Base-by-base conservation (phyloP, 306 rosid genomes). In the Cicer bijugum region DNA sequence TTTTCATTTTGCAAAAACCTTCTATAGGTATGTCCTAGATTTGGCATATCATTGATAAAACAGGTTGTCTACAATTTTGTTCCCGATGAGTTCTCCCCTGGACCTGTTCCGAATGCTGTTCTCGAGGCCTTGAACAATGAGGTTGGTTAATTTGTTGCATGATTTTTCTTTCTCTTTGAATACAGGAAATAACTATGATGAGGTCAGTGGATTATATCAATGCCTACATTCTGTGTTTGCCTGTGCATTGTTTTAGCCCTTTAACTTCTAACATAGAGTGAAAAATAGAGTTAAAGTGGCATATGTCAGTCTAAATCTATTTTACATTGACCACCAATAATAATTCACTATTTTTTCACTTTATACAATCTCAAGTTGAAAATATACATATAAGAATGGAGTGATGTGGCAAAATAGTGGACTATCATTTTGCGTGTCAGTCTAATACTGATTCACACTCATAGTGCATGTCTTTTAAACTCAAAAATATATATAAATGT, bases 61-160 rank as follows among this genome's bases (percentile, higher is more conserved):
- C 83, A 78, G 80, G 89, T 85, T 75, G 86, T 92, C 40, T 35
- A 83, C 86, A 92, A 83, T 81, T 92, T 90, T 86, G 94, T 90
- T 45, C 91, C 97, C 0, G 97, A 92, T 43, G 97, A 92, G 88
- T 92, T 92, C 72, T 90, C 82, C 83, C 94, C 96, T 0, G 84
- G 79, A 19, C 96, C 97, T 23, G 69, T 92, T 69, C 96, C 96
- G 0, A 71, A 78, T 67, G 78, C 77, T 71, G 91, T 90, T 81
- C n/a, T 88, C 23, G 86, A 86, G 74, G 87, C 89, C 58, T 75
- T 92, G 63, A 76, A 88, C 48, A 63, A 75, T 20, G 91, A 88
- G 97, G 97, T 89, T 78, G 78, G 89, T 77, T 76, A 10, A 55
- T 58, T 45, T 74, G 45, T 53, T 15, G 68, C 46, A 59, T 47